Percentiles rank a stretch among this genome's conserved stretches.
Conservation (phyloP, 2,329 filamentous ascomycete species). For the Trematosphaeria pertusa region DNA sequence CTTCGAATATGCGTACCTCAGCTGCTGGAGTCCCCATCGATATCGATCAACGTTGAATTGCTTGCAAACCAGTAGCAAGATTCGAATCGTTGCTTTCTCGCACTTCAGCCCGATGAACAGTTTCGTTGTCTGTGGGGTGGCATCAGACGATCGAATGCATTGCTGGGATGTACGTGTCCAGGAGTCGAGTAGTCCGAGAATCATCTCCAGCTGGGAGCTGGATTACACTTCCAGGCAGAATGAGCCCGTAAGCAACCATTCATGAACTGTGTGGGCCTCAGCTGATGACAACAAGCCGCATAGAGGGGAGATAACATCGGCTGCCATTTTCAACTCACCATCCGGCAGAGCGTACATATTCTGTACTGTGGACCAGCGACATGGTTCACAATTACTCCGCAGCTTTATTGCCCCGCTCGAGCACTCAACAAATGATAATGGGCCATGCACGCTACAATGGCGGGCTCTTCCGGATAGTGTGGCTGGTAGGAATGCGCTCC, state of each 20-base stretch:
- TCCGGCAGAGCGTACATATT: constrained; percentile 22
- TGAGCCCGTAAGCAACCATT: constrained; percentile 19
- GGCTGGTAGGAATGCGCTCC: constrained; percentile 15
- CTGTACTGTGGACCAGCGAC: constrained; percentile 25
- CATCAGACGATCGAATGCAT: constrained; percentile 22
- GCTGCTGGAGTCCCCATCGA: constrained; percentile 18
- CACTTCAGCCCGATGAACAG: constrained; percentile 7
- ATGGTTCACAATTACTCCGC: constrained; percentile 19
- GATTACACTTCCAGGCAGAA: constrained; percentile 14
- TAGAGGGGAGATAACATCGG: constrained; percentile 24
- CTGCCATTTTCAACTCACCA: constrained; percentile 20
- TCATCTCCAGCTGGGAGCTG: constrained; percentile 15
- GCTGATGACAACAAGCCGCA: no score
- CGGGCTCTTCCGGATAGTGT: constrained; percentile 15
- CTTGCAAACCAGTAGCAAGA: constrained; percentile 18
- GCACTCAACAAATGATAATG: constrained; percentile 2
- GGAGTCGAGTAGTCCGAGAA: neutral
- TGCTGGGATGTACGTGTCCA: constrained; percentile 20
- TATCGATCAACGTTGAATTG: constrained; percentile 18
- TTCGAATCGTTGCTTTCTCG: constrained; percentile 27
- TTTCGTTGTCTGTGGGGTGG: constrained; percentile 23
- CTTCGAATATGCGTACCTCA: constrained; percentile 16
- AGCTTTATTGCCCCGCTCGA: constrained; percentile 27
- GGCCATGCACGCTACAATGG: constrained; percentile 8
- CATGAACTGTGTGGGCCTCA: no score